Conservation (phyloP, 208 protist genomes). For the Strigomonas galati region DNA sequence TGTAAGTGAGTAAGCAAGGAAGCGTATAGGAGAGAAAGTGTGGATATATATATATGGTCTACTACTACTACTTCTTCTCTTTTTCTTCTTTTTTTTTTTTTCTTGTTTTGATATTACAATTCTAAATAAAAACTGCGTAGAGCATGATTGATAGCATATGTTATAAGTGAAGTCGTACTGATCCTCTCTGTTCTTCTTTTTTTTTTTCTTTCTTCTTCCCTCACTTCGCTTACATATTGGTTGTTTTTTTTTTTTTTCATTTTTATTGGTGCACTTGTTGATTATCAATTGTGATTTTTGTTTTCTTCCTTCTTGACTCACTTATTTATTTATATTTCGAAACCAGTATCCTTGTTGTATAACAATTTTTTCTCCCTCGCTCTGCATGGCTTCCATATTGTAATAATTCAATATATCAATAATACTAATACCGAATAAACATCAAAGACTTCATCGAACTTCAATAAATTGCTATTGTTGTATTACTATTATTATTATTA, state of each 20-base stretch:
- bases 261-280: conserved; percentile 12
- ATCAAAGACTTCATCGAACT: no score
- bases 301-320: conserved; percentile 9
- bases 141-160: no score
- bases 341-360: no score
- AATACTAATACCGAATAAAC: no score
- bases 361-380: no score
- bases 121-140: background rate
- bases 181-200: background rate
- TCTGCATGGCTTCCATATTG: no score
- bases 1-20: conserved; percentile 43
- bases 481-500: background rate
- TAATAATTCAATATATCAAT: no score
- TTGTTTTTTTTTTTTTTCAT: conserved; percentile 15
- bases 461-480: background rate
- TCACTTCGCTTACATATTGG: conserved; percentile 9
- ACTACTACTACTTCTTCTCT: conserved; percentile 12
- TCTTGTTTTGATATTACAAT: background rate
- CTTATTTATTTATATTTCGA: conserved; percentile 18
- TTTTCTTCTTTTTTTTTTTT: conserved; percentile 18
- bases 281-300: conserved; percentile 7
- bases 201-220: conserved; percentile 2
- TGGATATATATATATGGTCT: no score
- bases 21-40: background rate
- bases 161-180: no score